A percentile compares a stretch with the other conserved stretches of the same genome.
Evolutionary conservation across 148 eudicot genomes (phyloP).

Genomic region (Arctostaphylos glauca): DNA sequence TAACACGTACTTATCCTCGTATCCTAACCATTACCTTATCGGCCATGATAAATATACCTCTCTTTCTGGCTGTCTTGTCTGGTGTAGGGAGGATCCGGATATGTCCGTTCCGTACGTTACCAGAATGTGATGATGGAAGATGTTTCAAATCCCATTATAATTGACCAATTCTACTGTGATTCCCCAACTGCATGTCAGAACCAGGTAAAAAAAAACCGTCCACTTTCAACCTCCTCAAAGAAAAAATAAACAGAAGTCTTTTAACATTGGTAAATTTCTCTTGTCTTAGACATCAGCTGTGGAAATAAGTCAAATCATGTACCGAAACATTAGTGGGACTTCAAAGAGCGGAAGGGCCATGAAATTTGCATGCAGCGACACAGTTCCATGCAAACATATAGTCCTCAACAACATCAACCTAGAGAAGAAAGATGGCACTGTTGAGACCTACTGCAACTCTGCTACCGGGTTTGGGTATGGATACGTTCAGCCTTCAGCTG

Average conservation of each 20-base stretch:
- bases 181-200: slow-evolving; percentile 72
- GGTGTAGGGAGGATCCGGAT: slow-evolving; percentile 89
- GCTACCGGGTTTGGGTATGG: slow-evolving; percentile 64
- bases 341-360: slow-evolving; percentile 69
- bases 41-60: neutral
- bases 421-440: slow-evolving; percentile 59
- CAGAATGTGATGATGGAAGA: slow-evolving; percentile 85
- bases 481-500: slow-evolving; percentile 72
- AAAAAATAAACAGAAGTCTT: neutral
- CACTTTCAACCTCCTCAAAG: neutral
- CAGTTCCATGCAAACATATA: slow-evolving; percentile 70
- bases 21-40: too few relatives aligned
- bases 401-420: slow-evolving; percentile 72
- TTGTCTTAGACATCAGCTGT: slow-evolving; percentile 63
- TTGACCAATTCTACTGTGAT: slow-evolving; percentile 95
- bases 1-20: too few relatives aligned
- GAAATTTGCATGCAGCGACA: slow-evolving; percentile 88
- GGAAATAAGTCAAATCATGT: slow-evolving; percentile 73
- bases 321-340: slow-evolving; percentile 80
- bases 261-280: neutral
- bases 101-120: slow-evolving; percentile 64
- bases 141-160: slow-evolving; percentile 85
- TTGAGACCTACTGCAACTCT: slow-evolving; percentile 69
- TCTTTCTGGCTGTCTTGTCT: slow-evolving; percentile 2
- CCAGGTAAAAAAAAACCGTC: slow-evolving; percentile 41